Evolutionary conservation across 257 asterid genomes (phyloP), one percentile per base, ranked within the genome.

Genomic region (Avicennia marina): DNA sequence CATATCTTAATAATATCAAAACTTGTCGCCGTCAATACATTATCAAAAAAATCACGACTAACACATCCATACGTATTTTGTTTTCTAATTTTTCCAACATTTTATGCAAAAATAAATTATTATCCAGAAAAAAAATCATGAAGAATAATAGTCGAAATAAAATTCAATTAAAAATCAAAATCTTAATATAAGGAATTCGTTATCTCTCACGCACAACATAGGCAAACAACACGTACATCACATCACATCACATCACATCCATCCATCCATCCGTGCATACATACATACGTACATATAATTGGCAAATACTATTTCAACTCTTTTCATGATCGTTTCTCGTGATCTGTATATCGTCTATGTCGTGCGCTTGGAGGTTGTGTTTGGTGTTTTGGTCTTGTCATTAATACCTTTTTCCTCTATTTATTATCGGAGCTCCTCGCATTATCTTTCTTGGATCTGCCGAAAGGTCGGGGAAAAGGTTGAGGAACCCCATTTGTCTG

Each of bases 301-400:
- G n/a, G n/a, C n/a, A n/a, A n/a, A n/a, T n/a, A n/a, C n/a, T n/a
- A n/a, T n/a, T n/a, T n/a, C n/a, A n/a, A n/a, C n/a, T n/a, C n/a
- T n/a, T n/a, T n/a, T n/a, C 71, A 70, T 63, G 64, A 58, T 68
- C 72, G 68, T 50, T 73, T 57, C 72, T 78, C 72, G 81, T 75
- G 75, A 73, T 69, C 74, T 63, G 71, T 72, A 68, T 66, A 58
- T 44, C 52, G 63, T 58, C 60, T 69, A 54, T 58, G 52, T 59
- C 27, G 72, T 63, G 67, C 53, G 42, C 72, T 68, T 69, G 60
- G 75, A 68, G 59, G 47, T 29, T 51, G 75, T 70, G 77, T 63
- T 61, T 65, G 58, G 72, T 62, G 39, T 42, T 24, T 50, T 56
- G 53, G 31, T 69, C 46, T 66, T 39, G 60, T 65, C 36, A 58